Conservation (phyloP, 2,329 filamentous ascomycete genomes). For the Pseudocercospora macadamiae region DNA sequence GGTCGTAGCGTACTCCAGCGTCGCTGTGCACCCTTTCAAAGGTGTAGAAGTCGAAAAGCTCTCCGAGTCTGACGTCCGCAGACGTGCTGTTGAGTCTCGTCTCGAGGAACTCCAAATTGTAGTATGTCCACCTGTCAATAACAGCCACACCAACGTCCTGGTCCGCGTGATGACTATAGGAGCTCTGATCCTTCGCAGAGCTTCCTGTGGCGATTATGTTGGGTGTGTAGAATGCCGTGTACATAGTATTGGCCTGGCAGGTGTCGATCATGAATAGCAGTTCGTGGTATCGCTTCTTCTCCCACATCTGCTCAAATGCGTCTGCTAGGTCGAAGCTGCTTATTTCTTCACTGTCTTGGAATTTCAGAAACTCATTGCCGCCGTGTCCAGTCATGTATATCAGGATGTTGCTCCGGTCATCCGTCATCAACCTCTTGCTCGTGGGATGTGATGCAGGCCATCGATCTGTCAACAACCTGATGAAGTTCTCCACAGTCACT, state of each 20-base stretch:
- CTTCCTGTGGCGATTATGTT: constrained; percentile 99
- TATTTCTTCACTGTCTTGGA: constrained; percentile 97
- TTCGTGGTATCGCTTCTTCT: constrained; percentile 99
- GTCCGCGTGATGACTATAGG: constrained; percentile 96
- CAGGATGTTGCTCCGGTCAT: constrained; percentile 93
- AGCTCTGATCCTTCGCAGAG: constrained; percentile 91
- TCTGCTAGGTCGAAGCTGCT: constrained; percentile 94
- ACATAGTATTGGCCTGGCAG: constrained; percentile 99
- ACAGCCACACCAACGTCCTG: constrained; percentile 97
- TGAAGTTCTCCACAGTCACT: constrained; percentile 98
- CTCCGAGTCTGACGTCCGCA: constrained; percentile 86
- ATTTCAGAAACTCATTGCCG: constrained; percentile 96
- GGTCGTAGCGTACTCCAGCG: constrained; percentile 88
- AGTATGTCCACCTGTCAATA: constrained; percentile 98
- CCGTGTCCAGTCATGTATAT: constrained; percentile 99
- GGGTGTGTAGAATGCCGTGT: constrained; percentile 94
- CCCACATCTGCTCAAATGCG: constrained; percentile 99
- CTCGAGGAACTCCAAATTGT: constrained; percentile 96
- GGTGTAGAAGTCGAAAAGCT: constrained; percentile 95
- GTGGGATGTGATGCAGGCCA: constrained; percentile 93
- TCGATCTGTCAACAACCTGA: constrained; percentile 88
- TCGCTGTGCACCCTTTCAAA: constrained; percentile 92
- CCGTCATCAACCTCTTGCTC: constrained; percentile 90
- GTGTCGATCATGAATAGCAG: constrained; percentile 99
- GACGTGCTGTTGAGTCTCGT: constrained; percentile 82